Percentiles rank a stretch among this genome's conserved stretches.
Conservation (phyloP, 345 rosid species). For the Psidium friedrichsthalianum region DNA sequence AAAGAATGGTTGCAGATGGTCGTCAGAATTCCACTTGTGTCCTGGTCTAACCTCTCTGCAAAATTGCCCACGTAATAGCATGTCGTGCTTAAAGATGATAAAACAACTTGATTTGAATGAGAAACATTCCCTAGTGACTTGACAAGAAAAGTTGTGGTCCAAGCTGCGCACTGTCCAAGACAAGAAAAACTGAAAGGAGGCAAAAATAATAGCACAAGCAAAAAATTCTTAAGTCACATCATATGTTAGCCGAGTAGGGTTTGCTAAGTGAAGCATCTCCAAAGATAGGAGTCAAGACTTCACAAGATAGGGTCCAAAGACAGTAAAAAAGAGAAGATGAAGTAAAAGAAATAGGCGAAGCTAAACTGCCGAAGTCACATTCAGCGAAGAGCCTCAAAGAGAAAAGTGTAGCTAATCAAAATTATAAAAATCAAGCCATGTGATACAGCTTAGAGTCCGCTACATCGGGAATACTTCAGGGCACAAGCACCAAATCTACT, state of each 20-base stretch:
- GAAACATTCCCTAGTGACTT: not conserved
- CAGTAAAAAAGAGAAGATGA: not conserved
- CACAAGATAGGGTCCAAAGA: not conserved
- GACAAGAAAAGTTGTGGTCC: not conserved
- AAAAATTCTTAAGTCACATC: not conserved
- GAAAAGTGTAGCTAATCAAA: not conserved
- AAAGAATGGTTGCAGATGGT: constrained; percentile 97
- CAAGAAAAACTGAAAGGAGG: not conserved
- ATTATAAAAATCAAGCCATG: not conserved
- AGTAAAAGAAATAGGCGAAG: not conserved
- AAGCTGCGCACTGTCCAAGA: not conserved
- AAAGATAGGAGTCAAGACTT: not conserved
- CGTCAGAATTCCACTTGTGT: constrained; percentile 84
- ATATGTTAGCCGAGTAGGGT: constrained; percentile 5
- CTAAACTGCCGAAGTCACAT: not conserved
- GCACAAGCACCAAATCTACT: not conserved
- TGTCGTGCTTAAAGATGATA: not conserved
- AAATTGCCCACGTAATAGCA: constrained; percentile 1
- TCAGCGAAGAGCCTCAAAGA: not conserved
- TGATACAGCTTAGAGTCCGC: not conserved
- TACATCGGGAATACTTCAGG: not conserved
- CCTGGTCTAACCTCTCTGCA: constrained; percentile 88
- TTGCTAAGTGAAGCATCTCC: not conserved
- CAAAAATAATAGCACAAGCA: not conserved
- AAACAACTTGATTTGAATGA: not conserved